Conservation (phyloP, 2,329 filamentous ascomycete genomes). For the Clarireedia hainanense region DNA sequence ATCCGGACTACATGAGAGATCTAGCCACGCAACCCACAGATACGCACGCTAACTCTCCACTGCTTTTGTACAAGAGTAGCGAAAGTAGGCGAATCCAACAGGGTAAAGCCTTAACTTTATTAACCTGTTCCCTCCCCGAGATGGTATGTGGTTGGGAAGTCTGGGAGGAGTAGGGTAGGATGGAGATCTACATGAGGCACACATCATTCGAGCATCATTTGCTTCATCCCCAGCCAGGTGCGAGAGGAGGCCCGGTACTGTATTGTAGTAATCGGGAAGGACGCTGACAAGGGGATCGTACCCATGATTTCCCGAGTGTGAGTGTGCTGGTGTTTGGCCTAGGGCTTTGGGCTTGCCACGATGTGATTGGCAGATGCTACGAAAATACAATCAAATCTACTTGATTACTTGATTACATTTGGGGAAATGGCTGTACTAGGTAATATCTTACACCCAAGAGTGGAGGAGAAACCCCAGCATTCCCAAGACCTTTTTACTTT, state of each 20-base stretch:
- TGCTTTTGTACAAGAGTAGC: slow-evolving; percentile 7
- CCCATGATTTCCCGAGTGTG: neutral
- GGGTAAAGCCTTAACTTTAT: neutral
- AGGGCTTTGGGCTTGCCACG: neutral
- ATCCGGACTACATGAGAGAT: neutral
- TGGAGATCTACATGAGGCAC: neutral
- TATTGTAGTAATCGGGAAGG: neutral
- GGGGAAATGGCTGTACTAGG: too few relatives aligned
- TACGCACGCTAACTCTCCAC: neutral
- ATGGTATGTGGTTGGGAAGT: neutral
- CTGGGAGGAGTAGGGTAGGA: neutral
- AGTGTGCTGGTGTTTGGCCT: neutral
- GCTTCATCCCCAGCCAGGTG: neutral
- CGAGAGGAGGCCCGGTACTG: neutral
- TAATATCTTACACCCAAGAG: too few relatives aligned
- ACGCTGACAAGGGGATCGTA: neutral
- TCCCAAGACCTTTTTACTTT: too few relatives aligned
- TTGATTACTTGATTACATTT: neutral
- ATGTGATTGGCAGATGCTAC: slow-evolving; percentile 4
- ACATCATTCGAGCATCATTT: neutral
- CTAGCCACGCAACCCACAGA: slow-evolving; percentile 2
- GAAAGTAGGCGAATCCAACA: slow-evolving; percentile 5
- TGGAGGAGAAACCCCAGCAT: too few relatives aligned
- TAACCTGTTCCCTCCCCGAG: too few relatives aligned
- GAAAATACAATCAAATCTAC: neutral